Evolutionary conservation across 31 red algal species (phyloP).

Genomic region (Odonthalia washingtoniensis): DNA sequence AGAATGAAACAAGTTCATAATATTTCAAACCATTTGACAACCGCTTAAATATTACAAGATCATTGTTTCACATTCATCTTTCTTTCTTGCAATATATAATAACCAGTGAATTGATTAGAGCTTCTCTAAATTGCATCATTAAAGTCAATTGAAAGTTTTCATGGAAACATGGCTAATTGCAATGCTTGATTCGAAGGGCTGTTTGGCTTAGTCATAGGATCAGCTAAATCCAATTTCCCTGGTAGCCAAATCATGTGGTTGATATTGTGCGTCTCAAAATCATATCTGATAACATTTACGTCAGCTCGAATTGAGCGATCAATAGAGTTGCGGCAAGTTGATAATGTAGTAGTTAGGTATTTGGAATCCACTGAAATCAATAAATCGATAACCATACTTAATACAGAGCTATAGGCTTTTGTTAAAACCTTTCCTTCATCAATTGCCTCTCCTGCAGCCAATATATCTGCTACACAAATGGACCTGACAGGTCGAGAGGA

Average conservation of each 20-base stretch:
- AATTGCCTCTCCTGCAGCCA: neutral
- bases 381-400: neutral
- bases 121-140: too few relatives aligned
- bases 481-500: neutral
- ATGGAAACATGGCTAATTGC: neutral
- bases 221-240: neutral
- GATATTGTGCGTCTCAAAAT: neutral
- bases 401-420: too few relatives aligned
- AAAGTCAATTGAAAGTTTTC: neutral
- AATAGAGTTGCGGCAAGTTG: too few relatives aligned
- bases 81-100: too few relatives aligned
- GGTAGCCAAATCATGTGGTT: too few relatives aligned
- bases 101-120: too few relatives aligned
- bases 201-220: neutral
- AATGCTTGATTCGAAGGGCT: neutral
- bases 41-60: too few relatives aligned
- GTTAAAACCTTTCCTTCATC: neutral
- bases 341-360: too few relatives aligned
- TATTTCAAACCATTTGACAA: too few relatives aligned
- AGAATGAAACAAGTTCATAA: too few relatives aligned
- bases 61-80: too few relatives aligned
- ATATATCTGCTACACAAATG: neutral
- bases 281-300: conserved; percentile 25
- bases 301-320: too few relatives aligned
- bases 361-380: neutral